These are phyloP conservation scores for Arthrinium puccinioides DNA, from an alignment of 2,329 filamentous ascomycete genomes.

Conservation along the genomic window DNA sequence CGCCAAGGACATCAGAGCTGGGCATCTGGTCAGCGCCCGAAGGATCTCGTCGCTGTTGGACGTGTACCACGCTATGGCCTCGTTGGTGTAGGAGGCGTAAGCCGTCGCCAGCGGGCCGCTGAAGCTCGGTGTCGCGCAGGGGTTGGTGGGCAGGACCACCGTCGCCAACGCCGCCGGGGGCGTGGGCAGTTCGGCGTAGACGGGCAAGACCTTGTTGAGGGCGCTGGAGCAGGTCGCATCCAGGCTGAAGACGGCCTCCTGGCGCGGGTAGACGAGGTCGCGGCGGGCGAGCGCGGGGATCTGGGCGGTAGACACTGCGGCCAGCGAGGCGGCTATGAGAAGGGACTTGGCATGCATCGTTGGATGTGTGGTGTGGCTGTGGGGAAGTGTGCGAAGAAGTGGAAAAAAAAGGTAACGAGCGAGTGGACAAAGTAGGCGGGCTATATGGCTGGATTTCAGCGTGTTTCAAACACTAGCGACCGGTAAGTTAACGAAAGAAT, in stretches of 20 bases:
- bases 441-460: too few species aligned
- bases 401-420: too few species aligned
- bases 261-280: constrained; percentile 12
- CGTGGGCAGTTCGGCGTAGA: constrained; percentile 12
- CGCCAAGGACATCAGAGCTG: constrained; percentile 7
- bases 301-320: too few species aligned
- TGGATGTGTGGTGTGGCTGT: too few species aligned
- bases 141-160: constrained; percentile 9
- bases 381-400: too few species aligned
- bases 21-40: constrained; percentile 11
- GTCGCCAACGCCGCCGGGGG: constrained; percentile 11
- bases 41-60: constrained; percentile 13
- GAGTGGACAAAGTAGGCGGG: background rate
- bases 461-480: too few species aligned
- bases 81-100: constrained; percentile 13
- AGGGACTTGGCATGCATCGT: too few species aligned
- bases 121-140: constrained; percentile 14
- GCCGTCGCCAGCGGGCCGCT: constrained; percentile 12
- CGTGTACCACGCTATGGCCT: constrained; percentile 12
- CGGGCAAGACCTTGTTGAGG: constrained; percentile 7
- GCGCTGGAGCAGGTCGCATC: constrained; percentile 12
- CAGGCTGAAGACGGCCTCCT: constrained; percentile 3
- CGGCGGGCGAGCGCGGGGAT: constrained; percentile 12
- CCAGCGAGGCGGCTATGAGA: too few species aligned
- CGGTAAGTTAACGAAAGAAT: too few species aligned